phyloP scores from a whole-genome alignment of 371 early-diverging fungal species.

The Apophysomyces trapeziformis region DNA sequence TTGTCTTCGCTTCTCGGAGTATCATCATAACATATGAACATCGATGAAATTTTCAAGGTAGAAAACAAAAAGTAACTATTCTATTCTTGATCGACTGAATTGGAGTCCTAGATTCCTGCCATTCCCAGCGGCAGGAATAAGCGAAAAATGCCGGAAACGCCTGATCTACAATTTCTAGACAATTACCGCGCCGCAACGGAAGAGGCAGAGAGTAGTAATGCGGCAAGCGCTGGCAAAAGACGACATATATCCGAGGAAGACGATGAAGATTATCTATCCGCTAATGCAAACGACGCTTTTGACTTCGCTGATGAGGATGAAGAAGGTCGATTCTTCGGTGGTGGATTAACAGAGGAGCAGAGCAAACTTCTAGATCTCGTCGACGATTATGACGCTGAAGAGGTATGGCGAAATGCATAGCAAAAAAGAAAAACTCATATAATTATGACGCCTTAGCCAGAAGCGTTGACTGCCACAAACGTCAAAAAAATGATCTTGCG shows the following conservation, averaged over 20 bases:
- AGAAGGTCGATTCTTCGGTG: constrained; percentile 84
- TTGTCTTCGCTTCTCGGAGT: background rate
- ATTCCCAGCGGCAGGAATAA: constrained; percentile 65
- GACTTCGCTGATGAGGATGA: constrained; percentile 60
- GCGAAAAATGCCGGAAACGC: constrained; percentile 62
- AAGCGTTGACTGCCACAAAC: constrained; percentile 61
- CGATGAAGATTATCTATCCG: constrained; percentile 22
- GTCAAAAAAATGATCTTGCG: constrained; percentile 80
- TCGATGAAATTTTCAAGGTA: constrained; percentile 77
- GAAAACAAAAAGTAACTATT: background rate
- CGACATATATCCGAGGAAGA: constrained; percentile 42
- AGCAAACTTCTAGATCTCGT: constrained; percentile 81
- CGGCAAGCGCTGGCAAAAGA: constrained; percentile 22
- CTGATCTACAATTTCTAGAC: constrained; percentile 52
- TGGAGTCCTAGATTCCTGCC: constrained; percentile 50
- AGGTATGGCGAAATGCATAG: constrained; percentile 37
- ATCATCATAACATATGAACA: constrained; percentile 56
- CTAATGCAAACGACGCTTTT: constrained; percentile 16
- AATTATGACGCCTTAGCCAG: constrained; percentile 32
- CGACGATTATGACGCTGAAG: constrained; percentile 81
- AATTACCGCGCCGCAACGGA: constrained; percentile 38
- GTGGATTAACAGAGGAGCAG: constrained; percentile 82
- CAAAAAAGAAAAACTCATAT: background rate
- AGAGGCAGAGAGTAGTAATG: constrained; percentile 23
- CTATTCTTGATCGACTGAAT: background rate